phyloP scores from a whole-genome alignment of 2,329 filamentous ascomycete genomes.

The Aspergillus sp. region DNA sequence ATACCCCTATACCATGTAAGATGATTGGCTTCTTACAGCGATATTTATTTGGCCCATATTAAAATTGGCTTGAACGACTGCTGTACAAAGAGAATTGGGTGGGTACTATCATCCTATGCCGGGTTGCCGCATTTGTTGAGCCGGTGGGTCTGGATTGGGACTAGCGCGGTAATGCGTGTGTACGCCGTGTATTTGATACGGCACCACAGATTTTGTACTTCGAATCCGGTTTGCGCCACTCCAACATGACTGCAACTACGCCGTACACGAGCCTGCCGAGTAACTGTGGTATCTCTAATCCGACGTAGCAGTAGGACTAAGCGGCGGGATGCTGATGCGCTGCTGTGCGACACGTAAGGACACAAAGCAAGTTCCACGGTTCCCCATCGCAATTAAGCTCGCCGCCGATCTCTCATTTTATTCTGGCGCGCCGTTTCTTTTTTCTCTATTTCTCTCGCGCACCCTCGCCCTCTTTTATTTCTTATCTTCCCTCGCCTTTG shows the following conservation, averaged over 20 bases:
- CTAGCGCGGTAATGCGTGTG: neutral
- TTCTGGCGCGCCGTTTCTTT: slow-evolving; percentile 5
- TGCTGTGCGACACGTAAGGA: slow-evolving; percentile 5
- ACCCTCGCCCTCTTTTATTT: neutral
- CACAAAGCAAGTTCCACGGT: neutral
- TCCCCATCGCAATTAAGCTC: slow-evolving; percentile 6
- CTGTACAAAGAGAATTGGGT: neutral
- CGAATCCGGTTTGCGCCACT: neutral
- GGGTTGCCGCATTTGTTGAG: slow-evolving; percentile 16
- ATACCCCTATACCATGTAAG: too few species aligned
- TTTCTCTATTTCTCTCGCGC: slow-evolving; percentile 1
- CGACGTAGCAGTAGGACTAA: too few species aligned
- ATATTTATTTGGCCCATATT: too few species aligned
- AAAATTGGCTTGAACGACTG: neutral
- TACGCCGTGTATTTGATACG: neutral
- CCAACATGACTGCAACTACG: too few species aligned
- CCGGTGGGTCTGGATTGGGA: slow-evolving; percentile 6
- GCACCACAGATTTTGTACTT: neutral
- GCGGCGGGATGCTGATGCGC: neutral
- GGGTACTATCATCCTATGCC: neutral
- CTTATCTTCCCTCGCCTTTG: neutral
- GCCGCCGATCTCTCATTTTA: slow-evolving; percentile 2
- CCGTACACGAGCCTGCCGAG: too few species aligned
- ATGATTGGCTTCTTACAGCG: too few species aligned
- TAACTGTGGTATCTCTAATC: neutral